A percentile compares a stretch with the other conserved stretches of the same genome.
These are phyloP conservation scores for Aegilops bicornis DNA, from an alignment of 176 grass and related monocot species.

Conservation along the genomic window DNA sequence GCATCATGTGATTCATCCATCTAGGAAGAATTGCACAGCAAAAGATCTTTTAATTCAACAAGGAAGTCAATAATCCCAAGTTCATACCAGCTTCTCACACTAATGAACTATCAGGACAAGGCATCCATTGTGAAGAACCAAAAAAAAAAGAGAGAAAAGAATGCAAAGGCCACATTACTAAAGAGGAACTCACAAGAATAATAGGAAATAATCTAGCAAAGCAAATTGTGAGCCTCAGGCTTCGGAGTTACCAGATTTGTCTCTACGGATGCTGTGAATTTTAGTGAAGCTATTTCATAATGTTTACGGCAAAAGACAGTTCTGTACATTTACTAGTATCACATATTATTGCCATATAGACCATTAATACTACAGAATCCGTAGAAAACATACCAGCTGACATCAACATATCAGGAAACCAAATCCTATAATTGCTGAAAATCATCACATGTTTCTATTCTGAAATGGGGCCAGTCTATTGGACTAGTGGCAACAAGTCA, in stretches of 20 bases:
- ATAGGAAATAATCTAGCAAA: not conserved
- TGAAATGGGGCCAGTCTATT: not conserved
- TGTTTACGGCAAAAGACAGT: not conserved
- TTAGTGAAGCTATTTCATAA: not conserved
- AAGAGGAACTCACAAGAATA: not conserved
- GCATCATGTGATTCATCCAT: not conserved
- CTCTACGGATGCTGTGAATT: not conserved
- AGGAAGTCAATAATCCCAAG: not conserved
- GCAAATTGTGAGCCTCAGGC: not conserved
- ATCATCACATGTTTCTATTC: not conserved
- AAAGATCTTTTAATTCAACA: not conserved
- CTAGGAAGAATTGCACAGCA: conserved; percentile 5
- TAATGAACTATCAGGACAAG: not conserved
- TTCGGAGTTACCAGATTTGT: not conserved
- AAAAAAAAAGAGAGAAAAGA: not conserved
- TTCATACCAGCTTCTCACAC: not conserved
- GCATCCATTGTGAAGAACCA: not conserved
- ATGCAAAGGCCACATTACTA: not conserved
- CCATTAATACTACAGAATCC: not conserved
- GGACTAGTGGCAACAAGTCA: not conserved
- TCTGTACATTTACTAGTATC: conserved; percentile 1
- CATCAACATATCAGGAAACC: not conserved
- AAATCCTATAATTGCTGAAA: not conserved
- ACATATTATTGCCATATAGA: not conserved
- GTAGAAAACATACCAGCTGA: not conserved